Conservation (phyloP, 768 basidiomycete species). For the Cystofilobasidium capitatum region DNA sequence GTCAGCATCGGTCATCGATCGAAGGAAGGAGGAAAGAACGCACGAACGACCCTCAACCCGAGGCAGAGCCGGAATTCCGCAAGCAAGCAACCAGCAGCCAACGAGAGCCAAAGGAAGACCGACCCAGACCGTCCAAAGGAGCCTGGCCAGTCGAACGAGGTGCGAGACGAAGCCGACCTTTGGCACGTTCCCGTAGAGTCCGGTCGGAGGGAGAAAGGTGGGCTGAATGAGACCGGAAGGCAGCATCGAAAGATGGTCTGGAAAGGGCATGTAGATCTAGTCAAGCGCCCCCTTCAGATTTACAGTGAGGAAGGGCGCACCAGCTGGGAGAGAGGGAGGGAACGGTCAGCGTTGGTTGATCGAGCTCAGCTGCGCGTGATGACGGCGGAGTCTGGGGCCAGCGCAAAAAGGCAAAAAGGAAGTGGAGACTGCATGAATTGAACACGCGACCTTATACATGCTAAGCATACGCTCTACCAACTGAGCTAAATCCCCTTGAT, state of each 20-base stretch:
- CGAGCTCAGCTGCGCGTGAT: too few species aligned
- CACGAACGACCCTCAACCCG: neutral
- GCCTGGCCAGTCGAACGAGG: neutral
- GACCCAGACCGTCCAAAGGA: neutral
- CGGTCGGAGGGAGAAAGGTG: neutral
- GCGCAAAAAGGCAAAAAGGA: too few species aligned
- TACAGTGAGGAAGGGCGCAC: too few species aligned
- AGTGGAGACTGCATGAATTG: conserved; percentile 5
- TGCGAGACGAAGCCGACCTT: neutral
- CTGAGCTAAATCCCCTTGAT: conserved; percentile 9
- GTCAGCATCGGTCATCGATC: neutral
- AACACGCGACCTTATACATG: conserved; percentile 7
- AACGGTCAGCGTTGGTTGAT: too few species aligned
- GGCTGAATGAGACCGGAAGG: neutral
- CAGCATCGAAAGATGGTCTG: too few species aligned
- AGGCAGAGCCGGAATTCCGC: neutral
- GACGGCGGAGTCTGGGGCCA: too few species aligned
- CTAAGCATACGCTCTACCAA: conserved; percentile 9
- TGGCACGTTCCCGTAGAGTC: neutral
- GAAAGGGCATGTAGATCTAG: too few species aligned
- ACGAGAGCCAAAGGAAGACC: neutral
- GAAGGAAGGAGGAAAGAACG: neutral
- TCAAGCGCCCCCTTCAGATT: too few species aligned
- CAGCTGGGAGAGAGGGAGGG: too few species aligned
- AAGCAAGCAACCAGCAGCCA: neutral